phyloP scores from a whole-genome alignment of 441 rosid genomes.

The Adansonia grandidieri region DNA sequence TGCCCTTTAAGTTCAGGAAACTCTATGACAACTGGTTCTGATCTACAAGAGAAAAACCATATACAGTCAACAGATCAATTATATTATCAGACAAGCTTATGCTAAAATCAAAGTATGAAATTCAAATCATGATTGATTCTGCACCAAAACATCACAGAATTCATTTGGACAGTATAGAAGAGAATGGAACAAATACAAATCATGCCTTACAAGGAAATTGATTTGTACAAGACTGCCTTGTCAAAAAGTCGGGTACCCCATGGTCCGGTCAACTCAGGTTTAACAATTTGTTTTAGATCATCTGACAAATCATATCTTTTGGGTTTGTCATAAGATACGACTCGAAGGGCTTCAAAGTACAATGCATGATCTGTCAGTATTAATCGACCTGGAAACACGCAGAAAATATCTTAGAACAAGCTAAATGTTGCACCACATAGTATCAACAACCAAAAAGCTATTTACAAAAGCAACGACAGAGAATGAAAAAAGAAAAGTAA shows the following conservation, averaged over 20 bases:
- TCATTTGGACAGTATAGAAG: not conserved
- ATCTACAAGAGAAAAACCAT: conserved; percentile 52
- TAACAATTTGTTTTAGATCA: conserved; percentile 84
- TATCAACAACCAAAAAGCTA: not conserved
- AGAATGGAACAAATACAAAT: conserved; percentile 23
- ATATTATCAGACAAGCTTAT: conserved; percentile 30
- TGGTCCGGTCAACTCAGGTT: conserved; percentile 92
- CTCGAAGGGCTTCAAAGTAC: conserved; percentile 86
- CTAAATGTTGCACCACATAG: not conserved
- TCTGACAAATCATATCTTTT: conserved; percentile 79
- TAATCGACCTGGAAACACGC: conserved; percentile 68
- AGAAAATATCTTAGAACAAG: conserved; percentile 1
- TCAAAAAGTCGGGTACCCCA: conserved; percentile 97
- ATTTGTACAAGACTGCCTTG: conserved; percentile 86
- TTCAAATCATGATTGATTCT: not conserved
- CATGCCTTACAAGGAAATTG: conserved; percentile 77
- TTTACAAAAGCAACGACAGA: not conserved
- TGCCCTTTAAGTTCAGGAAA: conserved; percentile 97
- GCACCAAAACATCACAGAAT: conserved; percentile 15
- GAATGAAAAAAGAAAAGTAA: not conserved
- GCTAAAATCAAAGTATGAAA: conserved; percentile 25
- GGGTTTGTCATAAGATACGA: conserved; percentile 87
- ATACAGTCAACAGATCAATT: conserved; percentile 26
- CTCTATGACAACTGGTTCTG: conserved; percentile 87
- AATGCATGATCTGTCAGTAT: conserved; percentile 83